Evolutionary conservation across 129 eudicot genomes (phyloP), one percentile per base, ranked within the genome.

Genomic region (Artemisia annua): DNA sequence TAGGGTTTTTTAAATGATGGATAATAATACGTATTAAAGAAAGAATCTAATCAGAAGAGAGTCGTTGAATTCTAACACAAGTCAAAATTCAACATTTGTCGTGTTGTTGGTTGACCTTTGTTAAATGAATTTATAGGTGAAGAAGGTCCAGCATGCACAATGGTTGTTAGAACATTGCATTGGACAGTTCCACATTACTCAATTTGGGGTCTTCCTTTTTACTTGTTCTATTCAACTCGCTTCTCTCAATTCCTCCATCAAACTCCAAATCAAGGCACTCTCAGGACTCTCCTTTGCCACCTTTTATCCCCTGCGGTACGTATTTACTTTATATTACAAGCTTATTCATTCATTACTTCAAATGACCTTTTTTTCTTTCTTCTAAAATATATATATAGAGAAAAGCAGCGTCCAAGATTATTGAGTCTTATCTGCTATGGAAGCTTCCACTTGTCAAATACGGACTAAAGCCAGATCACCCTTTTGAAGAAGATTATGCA

Each of bases 181-280:
- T 90, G 99, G 99, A 94, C 87, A 8, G 97, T 90, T 67, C 99
- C 99, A 69, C 97, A 90, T 67, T 94, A 94, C 84, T 87, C 89
- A 15, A 70, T 94, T 11, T 94, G 99, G 99, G 97, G 99, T 11
- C 72, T 94, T 54, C 97, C 99, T 18, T 94, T 94, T 81, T 94
- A 94, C 89, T 63, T 90, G 66, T 90, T 94, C 84, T 94, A 86
- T 67, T 94, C 97, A 13, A 94, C 99, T 6, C 80, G 99, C 74
- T 85, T 88, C 50, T 90, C 97, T 28, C 99, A 94, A 58, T 94
- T 90, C 85, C 80, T 94, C 77, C 91, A 94, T 78, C 75, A 82
- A 65, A 83, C 96, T 55, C 99, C 99, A 10, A 88, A 94, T 59
- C 97, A 94, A 77, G 92, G 97, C 67, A 16, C 88, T 19, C 78